Percentiles rank a stretch among this genome's conserved stretches.
These are phyloP conservation scores for Cyclostephanos invisitatus DNA, from an alignment of 108 stramenopile genomes.

Conservation along the genomic window DNA sequence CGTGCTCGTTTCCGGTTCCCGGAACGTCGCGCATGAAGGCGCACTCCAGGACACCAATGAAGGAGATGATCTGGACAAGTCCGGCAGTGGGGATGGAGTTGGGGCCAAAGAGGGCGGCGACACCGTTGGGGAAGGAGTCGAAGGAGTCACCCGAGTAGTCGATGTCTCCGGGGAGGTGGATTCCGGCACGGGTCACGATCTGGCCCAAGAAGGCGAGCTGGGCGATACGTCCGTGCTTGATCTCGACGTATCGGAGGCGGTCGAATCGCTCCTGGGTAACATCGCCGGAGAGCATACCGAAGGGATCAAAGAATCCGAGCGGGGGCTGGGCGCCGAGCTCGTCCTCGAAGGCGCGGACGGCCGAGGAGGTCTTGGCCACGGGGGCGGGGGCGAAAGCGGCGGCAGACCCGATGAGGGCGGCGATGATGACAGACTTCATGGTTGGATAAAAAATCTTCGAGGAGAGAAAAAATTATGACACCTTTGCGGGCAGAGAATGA, in stretches of 20 bases:
- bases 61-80: conserved; percentile 34
- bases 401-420: too few relatives aligned
- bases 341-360: background rate
- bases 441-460: too few relatives aligned
- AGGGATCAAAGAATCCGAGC: conserved; percentile 4
- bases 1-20: background rate
- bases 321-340: conserved; percentile 4
- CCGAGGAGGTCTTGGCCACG: too few relatives aligned
- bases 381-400: too few relatives aligned
- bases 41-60: conserved; percentile 28
- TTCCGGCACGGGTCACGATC: conserved; percentile 60
- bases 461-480: too few relatives aligned
- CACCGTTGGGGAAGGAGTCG: conserved; percentile 59
- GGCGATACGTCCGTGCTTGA: conserved; percentile 63
- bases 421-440: too few relatives aligned
- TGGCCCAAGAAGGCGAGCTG: conserved; percentile 75
- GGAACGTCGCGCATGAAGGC: background rate
- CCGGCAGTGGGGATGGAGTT: conserved; percentile 40
- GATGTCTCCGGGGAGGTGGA: conserved; percentile 76
- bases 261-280: conserved; percentile 38
- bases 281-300: background rate
- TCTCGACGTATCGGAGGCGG: conserved; percentile 50
- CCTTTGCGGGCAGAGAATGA: too few relatives aligned
- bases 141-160: conserved; percentile 61
- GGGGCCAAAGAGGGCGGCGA: conserved; percentile 46